Conservation (phyloP, 805 yeast genomes). For the Starmerella powellii region DNA sequence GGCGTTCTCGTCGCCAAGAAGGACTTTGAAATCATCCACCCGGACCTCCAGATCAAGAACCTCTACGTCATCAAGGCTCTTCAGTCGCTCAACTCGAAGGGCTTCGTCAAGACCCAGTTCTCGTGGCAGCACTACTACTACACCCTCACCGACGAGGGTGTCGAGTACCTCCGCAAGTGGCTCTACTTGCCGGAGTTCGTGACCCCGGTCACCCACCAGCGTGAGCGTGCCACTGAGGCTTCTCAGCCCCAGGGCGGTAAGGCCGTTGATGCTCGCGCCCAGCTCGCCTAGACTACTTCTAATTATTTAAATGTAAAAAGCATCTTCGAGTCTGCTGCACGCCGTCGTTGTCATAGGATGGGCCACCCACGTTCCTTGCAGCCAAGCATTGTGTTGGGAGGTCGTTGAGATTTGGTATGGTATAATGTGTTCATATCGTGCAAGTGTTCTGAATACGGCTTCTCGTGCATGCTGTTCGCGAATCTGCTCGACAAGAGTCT, state of each 20-base stretch:
- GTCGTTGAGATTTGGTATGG: too few species aligned
- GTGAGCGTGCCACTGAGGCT: slow-evolving; percentile 65
- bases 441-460: too few species aligned
- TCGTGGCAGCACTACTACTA: slow-evolving; percentile 99
- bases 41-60: slow-evolving; percentile 96
- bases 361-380: background rate
- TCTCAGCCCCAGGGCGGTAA: slow-evolving; percentile 31
- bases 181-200: slow-evolving; percentile 97
- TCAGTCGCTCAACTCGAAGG: slow-evolving; percentile 97
- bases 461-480: too few species aligned
- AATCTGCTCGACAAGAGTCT: too few species aligned
- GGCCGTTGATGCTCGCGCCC: slow-evolving; percentile 29
- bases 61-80: slow-evolving; percentile 95
- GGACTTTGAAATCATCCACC: slow-evolving; percentile 97
- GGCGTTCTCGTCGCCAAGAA: slow-evolving; percentile 99
- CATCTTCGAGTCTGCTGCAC: background rate
- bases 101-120: slow-evolving; percentile 99
- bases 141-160: slow-evolving; percentile 99
- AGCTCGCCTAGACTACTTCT: slow-evolving; percentile 26
- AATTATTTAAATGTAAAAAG: slow-evolving; percentile 14
- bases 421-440: too few species aligned
- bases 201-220: slow-evolving; percentile 96
- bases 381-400: background rate
- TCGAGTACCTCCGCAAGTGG: slow-evolving; percentile 94
- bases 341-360: background rate